Percentiles rank a stretch among this genome's conserved stretches.
phyloP scores from a whole-genome alignment of 2,329 filamentous ascomycete genomes.

The Alternaria infectoria region DNA sequence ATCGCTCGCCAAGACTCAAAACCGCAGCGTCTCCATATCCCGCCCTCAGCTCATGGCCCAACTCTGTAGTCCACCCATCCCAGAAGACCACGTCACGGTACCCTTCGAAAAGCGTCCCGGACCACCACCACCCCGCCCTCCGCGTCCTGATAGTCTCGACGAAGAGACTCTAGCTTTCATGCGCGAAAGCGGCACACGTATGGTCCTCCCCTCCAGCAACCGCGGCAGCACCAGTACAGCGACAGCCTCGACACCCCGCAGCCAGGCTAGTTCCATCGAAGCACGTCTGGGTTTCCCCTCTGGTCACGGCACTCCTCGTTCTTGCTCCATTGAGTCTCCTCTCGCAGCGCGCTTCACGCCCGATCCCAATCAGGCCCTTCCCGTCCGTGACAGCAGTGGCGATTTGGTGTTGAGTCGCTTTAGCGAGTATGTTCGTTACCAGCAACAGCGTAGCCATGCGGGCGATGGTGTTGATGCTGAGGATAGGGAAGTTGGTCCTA shows the following conservation, averaged over 20 bases:
- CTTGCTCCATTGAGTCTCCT: conserved; percentile 10
- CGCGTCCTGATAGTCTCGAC: conserved; percentile 23
- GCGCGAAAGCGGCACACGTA: conserved; percentile 19
- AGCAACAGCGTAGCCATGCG: not conserved
- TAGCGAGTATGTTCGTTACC: conserved; percentile 18
- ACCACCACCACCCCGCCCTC: conserved; percentile 20
- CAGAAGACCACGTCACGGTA: conserved; percentile 2
- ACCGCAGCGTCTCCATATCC: conserved; percentile 15
- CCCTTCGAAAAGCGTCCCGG: conserved; percentile 19
- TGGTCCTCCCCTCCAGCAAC: conserved; percentile 10
- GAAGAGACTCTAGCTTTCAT: conserved; percentile 21
- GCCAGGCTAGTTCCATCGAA: conserved; percentile 12
- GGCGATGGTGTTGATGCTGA: conserved; percentile 15
- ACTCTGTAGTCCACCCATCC: conserved; percentile 1
- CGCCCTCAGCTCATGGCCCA: conserved; percentile 17
- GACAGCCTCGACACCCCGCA: conserved; percentile 5
- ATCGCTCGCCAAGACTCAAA: not conserved
- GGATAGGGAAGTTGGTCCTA: conserved; percentile 16
- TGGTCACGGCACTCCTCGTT: conserved; percentile 11
- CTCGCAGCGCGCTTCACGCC: conserved; percentile 17
- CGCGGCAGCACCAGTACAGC: conserved; percentile 18
- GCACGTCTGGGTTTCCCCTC: conserved; percentile 17
- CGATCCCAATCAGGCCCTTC: conserved; percentile 11
- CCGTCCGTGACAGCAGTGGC: conserved; percentile 16
- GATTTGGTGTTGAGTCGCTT: conserved; percentile 15